Base-by-base conservation (phyloP, 352 stramenopile genomes). In the Saprolegnia diclina region DNA sequence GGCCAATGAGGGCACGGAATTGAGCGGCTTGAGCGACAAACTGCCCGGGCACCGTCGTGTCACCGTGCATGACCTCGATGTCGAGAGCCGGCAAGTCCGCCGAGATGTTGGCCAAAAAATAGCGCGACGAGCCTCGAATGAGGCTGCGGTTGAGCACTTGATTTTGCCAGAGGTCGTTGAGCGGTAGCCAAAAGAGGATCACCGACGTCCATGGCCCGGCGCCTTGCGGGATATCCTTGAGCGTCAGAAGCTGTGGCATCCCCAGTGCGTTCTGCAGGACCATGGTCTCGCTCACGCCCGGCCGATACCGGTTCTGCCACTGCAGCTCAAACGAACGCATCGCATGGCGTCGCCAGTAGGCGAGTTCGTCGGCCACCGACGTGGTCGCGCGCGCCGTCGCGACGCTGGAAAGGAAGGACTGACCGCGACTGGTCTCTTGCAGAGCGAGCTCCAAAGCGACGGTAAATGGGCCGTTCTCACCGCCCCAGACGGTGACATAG, bases 251-350 rank as follows among this genome's bases (percentile, higher is more conserved):
- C 24, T 65, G 21, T 6, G 6, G 22, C 37, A 65, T 65, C 0
- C 57, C 57, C 21, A 65, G n/a, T 21, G 57, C 57, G 19, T 65
- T 65, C n/a, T 65, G 6, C 6, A 65, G 1, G 14, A 37, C 13
- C 7, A 65, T 52, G 1, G 35, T 52, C 26, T 65, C 57, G 45
- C 3, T n/a, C 13, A 48, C 18, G 42, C 42, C 42, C 18, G 42
- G 42, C 10, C 18, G 42, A 14, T n/a, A 48, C 42, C 42, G 42
- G 42, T 48, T n/a, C 42, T 48, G 42, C 42, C 42, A 48, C 18
- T 66, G 40, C 16, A 48, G 16, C 18, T 40, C 50, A 55, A 56
- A 66, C n/a, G 40, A 13, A 19, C 37, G 52, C 19, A 66, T 22
- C 5, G 3, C 7, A 40, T 44, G 16, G 5, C 13, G 19, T 38